These are phyloP conservation scores for Calonectria hawksworthii DNA, from an alignment of 2,329 filamentous ascomycete species.

Conservation along the genomic window DNA sequence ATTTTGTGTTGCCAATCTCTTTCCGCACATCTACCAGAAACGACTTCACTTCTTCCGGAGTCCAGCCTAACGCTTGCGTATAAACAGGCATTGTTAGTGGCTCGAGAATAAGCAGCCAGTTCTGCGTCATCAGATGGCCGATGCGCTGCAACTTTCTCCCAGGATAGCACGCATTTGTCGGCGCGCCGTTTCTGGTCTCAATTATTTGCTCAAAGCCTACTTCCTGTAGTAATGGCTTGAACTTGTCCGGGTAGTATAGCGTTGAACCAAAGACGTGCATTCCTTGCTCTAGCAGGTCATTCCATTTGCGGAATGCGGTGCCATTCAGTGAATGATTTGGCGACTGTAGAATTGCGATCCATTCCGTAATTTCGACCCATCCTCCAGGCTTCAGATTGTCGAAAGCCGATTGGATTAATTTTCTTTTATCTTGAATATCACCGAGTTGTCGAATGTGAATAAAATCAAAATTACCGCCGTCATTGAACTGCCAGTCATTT, in stretches of 20 bases:
- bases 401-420: conserved; percentile 32
- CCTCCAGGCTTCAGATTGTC: conserved; percentile 41
- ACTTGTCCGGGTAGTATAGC: conserved; percentile 30
- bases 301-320: conserved; percentile 39
- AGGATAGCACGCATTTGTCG: conserved; percentile 43
- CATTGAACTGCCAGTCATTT: neutral
- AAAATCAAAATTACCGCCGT: neutral
- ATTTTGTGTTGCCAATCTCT: conserved; percentile 39
- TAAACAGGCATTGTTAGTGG: conserved; percentile 40
- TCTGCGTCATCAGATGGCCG: conserved; percentile 41
- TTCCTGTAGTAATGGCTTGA: conserved; percentile 23
- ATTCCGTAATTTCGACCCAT: conserved; percentile 44
- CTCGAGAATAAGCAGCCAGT: conserved; percentile 40
- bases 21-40: conserved; percentile 36
- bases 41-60: conserved; percentile 32
- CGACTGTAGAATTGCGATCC: conserved; percentile 41
- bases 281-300: conserved; percentile 39
- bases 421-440: neutral
- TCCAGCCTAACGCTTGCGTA: conserved; percentile 39
- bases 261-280: conserved; percentile 35
- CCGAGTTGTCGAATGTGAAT: conserved; percentile 4
- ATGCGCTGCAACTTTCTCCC: conserved; percentile 41
- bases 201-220: conserved; percentile 37
- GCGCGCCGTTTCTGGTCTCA: conserved; percentile 40
- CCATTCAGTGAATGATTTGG: conserved; percentile 40